These are phyloP conservation scores for Rutidosis leptorrhynchoides DNA, from an alignment of 129 eudicot species.

Conservation along the genomic window DNA sequence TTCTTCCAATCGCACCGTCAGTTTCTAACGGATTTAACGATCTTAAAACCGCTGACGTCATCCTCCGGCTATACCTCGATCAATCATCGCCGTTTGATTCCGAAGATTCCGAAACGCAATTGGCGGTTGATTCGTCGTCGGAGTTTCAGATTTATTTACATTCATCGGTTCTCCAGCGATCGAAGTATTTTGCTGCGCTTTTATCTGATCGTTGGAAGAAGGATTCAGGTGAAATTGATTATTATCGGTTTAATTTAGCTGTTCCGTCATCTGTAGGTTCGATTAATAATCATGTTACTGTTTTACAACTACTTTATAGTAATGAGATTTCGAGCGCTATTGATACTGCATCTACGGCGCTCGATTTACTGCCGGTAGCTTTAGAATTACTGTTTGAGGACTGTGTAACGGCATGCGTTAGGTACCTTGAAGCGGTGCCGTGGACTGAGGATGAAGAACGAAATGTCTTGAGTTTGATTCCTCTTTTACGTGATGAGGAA, in stretches of 20 bases:
- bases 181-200: constrained; percentile 71
- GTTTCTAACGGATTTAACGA: constrained; percentile 59
- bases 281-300: constrained; percentile 47
- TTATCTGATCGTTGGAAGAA: constrained; percentile 78
- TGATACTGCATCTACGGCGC: constrained; percentile 40
- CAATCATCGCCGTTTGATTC: constrained; percentile 37
- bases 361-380: constrained; percentile 66
- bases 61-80: constrained; percentile 61
- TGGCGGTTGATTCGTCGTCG: constrained; percentile 32
- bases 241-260: constrained; percentile 38
- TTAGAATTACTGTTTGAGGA: constrained; percentile 75
- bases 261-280: constrained; percentile 47
- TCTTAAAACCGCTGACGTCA: constrained; percentile 67
- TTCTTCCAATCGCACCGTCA: constrained; percentile 16
- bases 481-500: constrained; percentile 59
- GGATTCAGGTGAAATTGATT: constrained; percentile 28
- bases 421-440: constrained; percentile 82
- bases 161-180: constrained; percentile 46
- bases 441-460: constrained; percentile 87
- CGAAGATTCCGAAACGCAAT: constrained; percentile 35
- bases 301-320: constrained; percentile 55
- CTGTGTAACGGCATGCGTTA: constrained; percentile 64
- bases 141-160: constrained; percentile 66
- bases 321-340: constrained; percentile 45
- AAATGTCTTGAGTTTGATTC: constrained; percentile 48